Evolutionary conservation across 2,329 filamentous ascomycete genomes (phyloP).

Genomic region (Cryphonectria carpinicola): DNA sequence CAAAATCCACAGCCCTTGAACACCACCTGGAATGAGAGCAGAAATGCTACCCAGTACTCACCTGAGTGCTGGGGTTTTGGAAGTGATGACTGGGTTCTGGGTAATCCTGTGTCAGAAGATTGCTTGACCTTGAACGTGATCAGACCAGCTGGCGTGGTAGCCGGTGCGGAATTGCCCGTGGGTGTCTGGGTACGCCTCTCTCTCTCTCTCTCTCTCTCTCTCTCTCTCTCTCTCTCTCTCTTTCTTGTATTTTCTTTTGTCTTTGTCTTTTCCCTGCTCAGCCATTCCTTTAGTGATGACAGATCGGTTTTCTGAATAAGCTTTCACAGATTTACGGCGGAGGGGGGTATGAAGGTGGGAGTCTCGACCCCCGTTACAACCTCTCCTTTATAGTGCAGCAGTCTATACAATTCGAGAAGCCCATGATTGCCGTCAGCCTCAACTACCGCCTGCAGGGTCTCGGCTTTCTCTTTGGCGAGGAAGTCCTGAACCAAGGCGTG

Average conservation of each 20-base stretch:
- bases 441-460: slow-evolving; percentile 51
- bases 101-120: slow-evolving; percentile 49
- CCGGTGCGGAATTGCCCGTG: slow-evolving; percentile 33
- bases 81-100: slow-evolving; percentile 15
- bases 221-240: background rate
- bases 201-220: background rate
- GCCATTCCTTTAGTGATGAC: slow-evolving; percentile 13
- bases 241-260: background rate
- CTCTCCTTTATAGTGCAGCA: slow-evolving; percentile 58
- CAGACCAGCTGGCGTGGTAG: slow-evolving; percentile 51
- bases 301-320: slow-evolving; percentile 29
- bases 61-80: slow-evolving; percentile 56
- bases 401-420: slow-evolving; percentile 33
- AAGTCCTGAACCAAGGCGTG: slow-evolving; percentile 44
- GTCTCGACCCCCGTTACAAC: slow-evolving; percentile 56
- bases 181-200: slow-evolving; percentile 15
- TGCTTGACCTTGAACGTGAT: slow-evolving; percentile 67
- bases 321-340: slow-evolving; percentile 51
- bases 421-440: slow-evolving; percentile 50
- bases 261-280: background rate
- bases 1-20: slow-evolving; percentile 38
- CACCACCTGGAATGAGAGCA: slow-evolving; percentile 45
- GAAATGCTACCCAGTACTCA: slow-evolving; percentile 49
- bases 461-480: slow-evolving; percentile 49
- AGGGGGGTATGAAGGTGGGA: slow-evolving; percentile 36